These are phyloP conservation scores for Aspergillus tamarii DNA, from an alignment of 2,329 filamentous ascomycete genomes.

Conservation along the genomic window DNA sequence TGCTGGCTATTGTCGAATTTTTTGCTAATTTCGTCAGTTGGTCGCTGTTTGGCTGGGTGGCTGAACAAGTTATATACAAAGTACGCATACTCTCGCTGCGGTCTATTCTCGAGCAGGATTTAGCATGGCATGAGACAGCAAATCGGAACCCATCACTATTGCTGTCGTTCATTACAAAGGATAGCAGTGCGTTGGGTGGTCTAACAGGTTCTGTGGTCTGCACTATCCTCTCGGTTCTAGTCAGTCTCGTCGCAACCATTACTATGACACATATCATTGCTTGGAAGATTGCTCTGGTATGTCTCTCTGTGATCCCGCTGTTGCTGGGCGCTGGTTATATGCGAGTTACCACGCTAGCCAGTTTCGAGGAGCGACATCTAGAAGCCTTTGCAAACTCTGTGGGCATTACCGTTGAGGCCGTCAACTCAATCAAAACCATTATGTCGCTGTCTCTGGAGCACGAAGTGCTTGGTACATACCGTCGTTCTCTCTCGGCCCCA, in stretches of 20 bases:
- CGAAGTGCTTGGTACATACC: slow-evolving; percentile 51
- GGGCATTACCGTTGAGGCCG: slow-evolving; percentile 56
- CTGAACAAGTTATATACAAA: slow-evolving; percentile 67
- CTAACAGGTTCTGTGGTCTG: slow-evolving; percentile 73
- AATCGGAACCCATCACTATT: slow-evolving; percentile 64
- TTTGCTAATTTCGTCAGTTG: slow-evolving; percentile 65
- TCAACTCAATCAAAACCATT: slow-evolving; percentile 58
- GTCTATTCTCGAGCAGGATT: slow-evolving; percentile 66
- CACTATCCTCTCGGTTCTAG: slow-evolving; percentile 67
- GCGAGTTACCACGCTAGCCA: slow-evolving; percentile 64
- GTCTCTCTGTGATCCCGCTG: slow-evolving; percentile 68
- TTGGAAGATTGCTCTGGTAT: slow-evolving; percentile 77
- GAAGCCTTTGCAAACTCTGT: slow-evolving; percentile 56
- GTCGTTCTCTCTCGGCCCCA: slow-evolving; percentile 48
- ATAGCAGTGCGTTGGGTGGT: slow-evolving; percentile 67
- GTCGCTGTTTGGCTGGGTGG: slow-evolving; percentile 59
- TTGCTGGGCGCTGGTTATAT: slow-evolving; percentile 71
- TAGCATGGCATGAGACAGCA: slow-evolving; percentile 72
- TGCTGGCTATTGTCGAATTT: slow-evolving; percentile 63
- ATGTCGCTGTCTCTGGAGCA: slow-evolving; percentile 56
- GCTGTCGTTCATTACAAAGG: slow-evolving; percentile 69
- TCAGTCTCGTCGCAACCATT: slow-evolving; percentile 70
- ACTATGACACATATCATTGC: slow-evolving; percentile 71
- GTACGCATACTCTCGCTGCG: slow-evolving; percentile 67
- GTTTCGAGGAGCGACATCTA: slow-evolving; percentile 59